Percentiles rank a stretch among this genome's conserved stretches.
Conservation (phyloP, 306 rosid species). For the Medicago arabica region DNA sequence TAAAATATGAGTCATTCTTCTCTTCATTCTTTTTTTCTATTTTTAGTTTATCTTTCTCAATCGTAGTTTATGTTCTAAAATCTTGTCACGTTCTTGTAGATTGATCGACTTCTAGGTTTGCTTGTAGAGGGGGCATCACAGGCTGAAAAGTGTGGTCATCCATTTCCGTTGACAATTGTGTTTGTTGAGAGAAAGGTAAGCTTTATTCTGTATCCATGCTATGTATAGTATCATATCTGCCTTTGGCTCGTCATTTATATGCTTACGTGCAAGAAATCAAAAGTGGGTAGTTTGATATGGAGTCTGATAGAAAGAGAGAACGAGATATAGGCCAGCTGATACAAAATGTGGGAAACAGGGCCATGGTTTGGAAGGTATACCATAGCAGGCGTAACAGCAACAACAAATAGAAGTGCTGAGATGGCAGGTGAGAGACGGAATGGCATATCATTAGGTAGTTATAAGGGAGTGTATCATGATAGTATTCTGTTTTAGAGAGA, state of each 20-base stretch:
- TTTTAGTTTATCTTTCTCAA: not conserved
- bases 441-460: not conserved
- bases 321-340: not conserved
- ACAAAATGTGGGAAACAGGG: not conserved
- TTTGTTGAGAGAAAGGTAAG: conserved; percentile 91
- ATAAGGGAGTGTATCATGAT: not conserved
- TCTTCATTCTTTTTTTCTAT: not conserved
- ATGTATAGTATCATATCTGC: conserved; percentile 23
- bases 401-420: not conserved
- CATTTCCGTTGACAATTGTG: conserved; percentile 78
- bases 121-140: conserved; percentile 83
- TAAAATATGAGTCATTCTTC: not conserved
- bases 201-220: conserved; percentile 9
- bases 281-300: conserved; percentile 21
- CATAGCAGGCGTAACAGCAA: not conserved
- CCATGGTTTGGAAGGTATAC: not conserved
- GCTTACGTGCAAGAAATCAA: conserved; percentile 20
- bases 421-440: not conserved
- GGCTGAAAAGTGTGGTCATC: conserved; percentile 72
- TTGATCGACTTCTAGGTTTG: conserved; percentile 77
- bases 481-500: conserved; percentile 1
- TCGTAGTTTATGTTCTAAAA: conserved; percentile 39
- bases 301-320: not conserved
- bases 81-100: conserved; percentile 52
- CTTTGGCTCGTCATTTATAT: conserved; percentile 17